Conservation (phyloP, 1,284 basidiomycete genomes). For the Naganishia albida region DNA sequence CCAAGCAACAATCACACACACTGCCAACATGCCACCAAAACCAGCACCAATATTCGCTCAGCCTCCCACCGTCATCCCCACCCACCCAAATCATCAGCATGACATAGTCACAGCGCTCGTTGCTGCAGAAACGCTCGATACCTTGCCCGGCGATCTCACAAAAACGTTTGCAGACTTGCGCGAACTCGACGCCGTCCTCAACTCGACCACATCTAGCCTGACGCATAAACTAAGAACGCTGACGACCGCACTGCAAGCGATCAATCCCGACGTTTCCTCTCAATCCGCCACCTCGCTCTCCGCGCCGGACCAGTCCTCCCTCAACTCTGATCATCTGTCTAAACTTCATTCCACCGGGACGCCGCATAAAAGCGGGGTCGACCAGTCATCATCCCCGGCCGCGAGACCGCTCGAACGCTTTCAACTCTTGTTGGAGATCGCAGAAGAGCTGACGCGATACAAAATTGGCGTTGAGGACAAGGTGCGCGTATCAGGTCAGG, state of each 20-base stretch:
- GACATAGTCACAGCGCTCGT: constrained; percentile 63
- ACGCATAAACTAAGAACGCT: constrained; percentile 74
- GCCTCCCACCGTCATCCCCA: constrained; percentile 32
- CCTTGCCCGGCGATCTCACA: constrained; percentile 90
- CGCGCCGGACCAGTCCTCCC: neutral
- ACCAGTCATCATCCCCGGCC: neutral
- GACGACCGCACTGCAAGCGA: constrained; percentile 53
- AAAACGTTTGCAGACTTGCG: constrained; percentile 92
- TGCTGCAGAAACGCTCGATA: constrained; percentile 88
- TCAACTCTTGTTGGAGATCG: constrained; percentile 84
- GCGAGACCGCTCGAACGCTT: constrained; percentile 74
- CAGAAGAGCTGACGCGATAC: constrained; percentile 86
- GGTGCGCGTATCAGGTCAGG: constrained; percentile 92
- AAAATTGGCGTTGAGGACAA: constrained; percentile 98
- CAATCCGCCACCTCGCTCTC: neutral
- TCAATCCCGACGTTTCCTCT: neutral
- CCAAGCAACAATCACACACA: too few relatives aligned
- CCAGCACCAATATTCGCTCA: constrained; percentile 36
- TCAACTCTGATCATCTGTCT: neutral
- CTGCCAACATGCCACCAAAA: constrained; percentile 45
- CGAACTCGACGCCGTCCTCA: constrained; percentile 96
- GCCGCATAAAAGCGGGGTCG: neutral
- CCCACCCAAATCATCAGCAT: constrained; percentile 42
- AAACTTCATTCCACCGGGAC: neutral
- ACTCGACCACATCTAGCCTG: constrained; percentile 75